Evolutionary conservation across 2,329 filamentous ascomycete genomes (phyloP), one percentile per base, ranked within the genome.

Genomic region (Exophiala bonariae): DNA sequence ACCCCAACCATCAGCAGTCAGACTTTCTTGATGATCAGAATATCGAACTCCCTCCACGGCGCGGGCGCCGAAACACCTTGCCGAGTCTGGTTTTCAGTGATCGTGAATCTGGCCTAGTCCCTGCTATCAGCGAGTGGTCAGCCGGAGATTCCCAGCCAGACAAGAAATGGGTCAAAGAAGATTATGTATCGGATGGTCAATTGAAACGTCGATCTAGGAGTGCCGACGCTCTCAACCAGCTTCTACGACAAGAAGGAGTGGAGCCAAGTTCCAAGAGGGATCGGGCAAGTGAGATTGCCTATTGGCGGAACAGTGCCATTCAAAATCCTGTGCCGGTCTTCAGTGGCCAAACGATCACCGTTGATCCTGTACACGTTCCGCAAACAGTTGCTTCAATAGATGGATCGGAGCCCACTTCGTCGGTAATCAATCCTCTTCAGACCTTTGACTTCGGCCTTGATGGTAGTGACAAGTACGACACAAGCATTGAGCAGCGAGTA

Each of bases 171-270:
- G 13, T 32, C 3, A 52, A 50, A 30, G 49, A 50, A 28, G 49
- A 55, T n/a, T 41, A 34, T 23, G 37, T 47, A 20, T 44, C 49
- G 13, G 50, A 53, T 13, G 51, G 50, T 40, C 59, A 61, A 37
- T 54, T 58, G 11, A 71, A 71, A 41, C 64, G 72, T 38, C 65
- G 73, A 18, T 76, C 73, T 7, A 65, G 69, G 44, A 76, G 73
- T 52, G 69, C 68, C 17, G 66, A 64, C 44, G 69, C 63, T 7
- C 60, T 74, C 23, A 64, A 65, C 19, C 59, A 67, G 10, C 55
- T 66, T 30, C 14, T 50, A 9, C 46, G 33, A 11, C 61, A 61
- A 16, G 61, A 57, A 28, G 59, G 64, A 18, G 62, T 61, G 22
- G 67, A 71, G 59, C 66, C 65, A 10, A 64, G 69, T 8, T 66